Evolutionary conservation across 2,329 filamentous ascomycete species (phyloP).

Genomic region (Penicillium hesseltinei): DNA sequence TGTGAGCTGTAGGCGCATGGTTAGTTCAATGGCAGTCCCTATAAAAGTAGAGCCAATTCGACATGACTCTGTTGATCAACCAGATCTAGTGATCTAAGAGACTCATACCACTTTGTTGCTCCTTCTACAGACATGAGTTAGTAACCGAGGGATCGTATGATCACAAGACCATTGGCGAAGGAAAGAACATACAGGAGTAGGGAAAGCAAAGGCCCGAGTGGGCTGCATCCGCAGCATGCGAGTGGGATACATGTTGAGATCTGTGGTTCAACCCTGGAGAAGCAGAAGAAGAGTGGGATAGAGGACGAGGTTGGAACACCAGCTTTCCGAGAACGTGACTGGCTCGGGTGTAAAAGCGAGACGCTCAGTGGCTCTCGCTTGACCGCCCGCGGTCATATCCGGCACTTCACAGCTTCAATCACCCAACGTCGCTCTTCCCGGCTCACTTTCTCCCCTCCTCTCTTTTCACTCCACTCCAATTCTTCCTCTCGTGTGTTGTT

Average conservation of each 20-base stretch:
- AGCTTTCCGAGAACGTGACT: conserved; percentile 26
- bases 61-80: conserved; percentile 7
- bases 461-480: conserved; percentile 21
- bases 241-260: conserved; percentile 63
- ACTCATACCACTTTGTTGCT: conserved; percentile 60
- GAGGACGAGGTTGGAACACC: conserved; percentile 19
- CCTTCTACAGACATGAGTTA: conserved; percentile 55
- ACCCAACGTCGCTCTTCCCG: conserved; percentile 31
- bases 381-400: conserved; percentile 39
- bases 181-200: conserved; percentile 64
- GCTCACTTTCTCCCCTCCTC: conserved; percentile 26
- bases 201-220: conserved; percentile 49
- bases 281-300: conserved; percentile 18
- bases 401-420: conserved; percentile 38
- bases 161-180: conserved; percentile 9
- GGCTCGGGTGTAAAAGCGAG: conserved; percentile 38
- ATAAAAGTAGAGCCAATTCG: background rate
- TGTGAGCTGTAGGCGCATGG: conserved; percentile 67
- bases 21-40: conserved; percentile 22
- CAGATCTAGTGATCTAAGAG: conserved; percentile 4
- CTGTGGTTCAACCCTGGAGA: conserved; percentile 10
- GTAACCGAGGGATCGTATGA: conserved; percentile 29
- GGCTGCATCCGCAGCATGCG: conserved; percentile 63
- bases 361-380: conserved; percentile 37
- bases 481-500: conserved; percentile 16